A percentile compares a stretch with the other conserved stretches of the same genome.
Conservation (phyloP, 768 basidiomycete species). For the Aureoboletus auriporus region DNA sequence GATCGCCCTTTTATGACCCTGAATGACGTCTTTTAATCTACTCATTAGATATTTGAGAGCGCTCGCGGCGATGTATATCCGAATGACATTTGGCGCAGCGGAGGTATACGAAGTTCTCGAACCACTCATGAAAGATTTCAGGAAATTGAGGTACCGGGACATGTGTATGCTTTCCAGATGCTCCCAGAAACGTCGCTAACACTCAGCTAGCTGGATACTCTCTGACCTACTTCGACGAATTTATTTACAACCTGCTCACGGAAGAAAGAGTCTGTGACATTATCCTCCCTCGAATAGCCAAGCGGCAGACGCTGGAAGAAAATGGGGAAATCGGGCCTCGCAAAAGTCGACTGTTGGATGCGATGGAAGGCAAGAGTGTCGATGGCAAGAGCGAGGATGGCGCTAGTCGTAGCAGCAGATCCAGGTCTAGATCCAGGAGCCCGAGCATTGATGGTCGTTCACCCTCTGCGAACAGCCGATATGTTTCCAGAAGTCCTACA, state of each 20-base stretch:
- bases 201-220: slow-evolving; percentile 68
- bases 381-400: slow-evolving; percentile 42
- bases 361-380: slow-evolving; percentile 74
- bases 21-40: background rate
- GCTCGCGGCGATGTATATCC: slow-evolving; percentile 88
- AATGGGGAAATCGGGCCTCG: slow-evolving; percentile 84
- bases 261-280: slow-evolving; percentile 96
- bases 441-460: slow-evolving; percentile 26
- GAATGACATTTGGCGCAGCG: slow-evolving; percentile 86
- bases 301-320: slow-evolving; percentile 86
- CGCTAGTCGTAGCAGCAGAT: slow-evolving; percentile 38
- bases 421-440: slow-evolving; percentile 21
- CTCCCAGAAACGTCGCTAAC: slow-evolving; percentile 1
- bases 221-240: slow-evolving; percentile 89
- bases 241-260: slow-evolving; percentile 74
- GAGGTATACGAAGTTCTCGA: slow-evolving; percentile 94
- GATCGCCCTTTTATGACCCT: slow-evolving; percentile 23
- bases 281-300: slow-evolving; percentile 86
- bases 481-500: slow-evolving; percentile 64
- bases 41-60: slow-evolving; percentile 82
- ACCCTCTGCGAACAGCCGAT: slow-evolving; percentile 49
- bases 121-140: slow-evolving; percentile 89
- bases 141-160: slow-evolving; percentile 79
- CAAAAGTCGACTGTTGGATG: slow-evolving; percentile 82
- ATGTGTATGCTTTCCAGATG: slow-evolving; percentile 54